These are phyloP conservation scores for Xylogone sp. DNA, from an alignment of 2,329 filamentous ascomycete genomes.

Conservation along the genomic window DNA sequence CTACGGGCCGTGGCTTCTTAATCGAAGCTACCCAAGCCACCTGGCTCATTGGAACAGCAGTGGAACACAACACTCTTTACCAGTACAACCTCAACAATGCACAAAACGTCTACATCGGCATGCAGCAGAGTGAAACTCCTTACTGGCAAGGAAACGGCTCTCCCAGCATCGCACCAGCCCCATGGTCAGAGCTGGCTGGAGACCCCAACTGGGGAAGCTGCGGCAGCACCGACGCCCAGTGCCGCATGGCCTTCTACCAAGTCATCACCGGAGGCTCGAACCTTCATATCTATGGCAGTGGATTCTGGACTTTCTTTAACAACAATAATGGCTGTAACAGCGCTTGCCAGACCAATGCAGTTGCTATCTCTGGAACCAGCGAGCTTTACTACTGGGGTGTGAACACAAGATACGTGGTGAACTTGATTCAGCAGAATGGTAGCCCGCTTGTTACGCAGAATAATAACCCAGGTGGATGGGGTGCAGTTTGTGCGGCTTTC, in stretches of 20 bases:
- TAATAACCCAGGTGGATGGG: constrained; percentile 1
- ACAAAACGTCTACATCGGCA: constrained; percentile 8
- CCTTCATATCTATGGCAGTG: constrained; percentile 29
- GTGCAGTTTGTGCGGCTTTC: too few species aligned
- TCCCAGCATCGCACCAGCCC: constrained; percentile 27
- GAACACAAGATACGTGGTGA: neutral
- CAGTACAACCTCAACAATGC: constrained; percentile 42
- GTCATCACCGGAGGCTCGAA: constrained; percentile 19
- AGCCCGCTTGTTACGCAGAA: too few species aligned
- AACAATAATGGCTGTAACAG: constrained; percentile 12
- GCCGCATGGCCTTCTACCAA: constrained; percentile 23
- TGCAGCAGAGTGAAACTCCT: constrained; percentile 12
- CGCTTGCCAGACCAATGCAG: constrained; percentile 19
- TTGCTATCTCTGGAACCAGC: neutral
- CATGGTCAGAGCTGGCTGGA: constrained; percentile 27
- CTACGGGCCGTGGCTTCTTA: constrained; percentile 42
- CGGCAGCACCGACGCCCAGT: constrained; percentile 20
- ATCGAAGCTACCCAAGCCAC: constrained; percentile 43
- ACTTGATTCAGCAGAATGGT: neutral
- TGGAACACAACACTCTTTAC: constrained; percentile 48
- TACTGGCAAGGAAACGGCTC: constrained; percentile 24
- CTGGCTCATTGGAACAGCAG: constrained; percentile 48
- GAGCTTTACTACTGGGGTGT: neutral
- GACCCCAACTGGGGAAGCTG: constrained; percentile 29
- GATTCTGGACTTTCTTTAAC: constrained; percentile 33